phyloP scores from a whole-genome alignment of 768 basidiomycete genomes.

The Cyclocybe aegerita region DNA sequence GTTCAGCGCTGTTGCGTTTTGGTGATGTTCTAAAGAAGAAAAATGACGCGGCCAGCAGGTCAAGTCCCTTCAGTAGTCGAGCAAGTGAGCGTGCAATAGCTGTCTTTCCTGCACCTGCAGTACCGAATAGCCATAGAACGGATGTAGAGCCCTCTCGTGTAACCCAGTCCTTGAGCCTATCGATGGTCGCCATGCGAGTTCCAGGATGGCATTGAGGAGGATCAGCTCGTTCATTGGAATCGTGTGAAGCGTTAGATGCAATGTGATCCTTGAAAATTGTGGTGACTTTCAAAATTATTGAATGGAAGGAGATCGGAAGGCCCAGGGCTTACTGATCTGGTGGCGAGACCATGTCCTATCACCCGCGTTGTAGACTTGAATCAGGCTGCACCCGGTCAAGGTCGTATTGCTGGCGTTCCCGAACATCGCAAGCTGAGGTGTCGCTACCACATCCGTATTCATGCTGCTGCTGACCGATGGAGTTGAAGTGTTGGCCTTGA shows the following conservation, averaged over 20 bases:
- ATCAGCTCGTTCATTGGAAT: conserved; percentile 4
- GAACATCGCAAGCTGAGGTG: too few species aligned
- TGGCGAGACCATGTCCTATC: too few species aligned
- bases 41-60: background rate
- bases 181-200: background rate
- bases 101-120: conserved; percentile 6
- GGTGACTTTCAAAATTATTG: too few species aligned
- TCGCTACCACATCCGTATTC: too few species aligned
- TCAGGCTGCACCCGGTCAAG: too few species aligned
- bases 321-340: too few species aligned
- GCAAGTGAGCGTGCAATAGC: conserved; percentile 4
- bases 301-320: too few species aligned
- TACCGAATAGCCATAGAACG: conserved; percentile 1
- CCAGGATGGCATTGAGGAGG: conserved; percentile 3
- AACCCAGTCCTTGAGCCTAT: background rate
- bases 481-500: too few species aligned
- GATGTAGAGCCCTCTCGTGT: background rate
- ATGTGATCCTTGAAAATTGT: background rate
- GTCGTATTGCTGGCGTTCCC: too few species aligned
- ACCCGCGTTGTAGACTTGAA: too few species aligned
- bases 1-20: background rate
- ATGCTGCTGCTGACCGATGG: too few species aligned
- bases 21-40: conserved; percentile 1
- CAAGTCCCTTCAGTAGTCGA: background rate
- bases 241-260: background rate